A percentile compares a stretch with the other conserved stretches of the same genome.
Conservation (phyloP, 140 eudicot genomes). For the Stevia rebaudiana region DNA sequence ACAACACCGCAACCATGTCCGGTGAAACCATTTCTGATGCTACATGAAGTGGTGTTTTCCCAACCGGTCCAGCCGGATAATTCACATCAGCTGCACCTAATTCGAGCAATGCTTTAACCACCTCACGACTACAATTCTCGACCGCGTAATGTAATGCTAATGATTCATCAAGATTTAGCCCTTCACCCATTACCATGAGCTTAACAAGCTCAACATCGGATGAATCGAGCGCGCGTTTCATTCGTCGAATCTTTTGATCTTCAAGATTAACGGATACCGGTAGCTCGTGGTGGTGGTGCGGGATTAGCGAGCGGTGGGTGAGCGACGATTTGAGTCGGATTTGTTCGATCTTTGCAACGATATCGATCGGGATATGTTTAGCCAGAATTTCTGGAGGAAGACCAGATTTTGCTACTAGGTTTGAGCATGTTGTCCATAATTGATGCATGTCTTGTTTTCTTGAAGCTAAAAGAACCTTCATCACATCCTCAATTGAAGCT, state of each 20-base stretch:
- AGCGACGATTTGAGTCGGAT: constrained; percentile 79
- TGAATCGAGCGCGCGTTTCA: constrained; percentile 95
- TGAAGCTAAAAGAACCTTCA: constrained; percentile 93
- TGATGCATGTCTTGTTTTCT: constrained; percentile 98
- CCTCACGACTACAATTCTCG: constrained; percentile 82
- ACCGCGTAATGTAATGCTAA: constrained; percentile 87
- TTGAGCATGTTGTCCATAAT: constrained; percentile 91
- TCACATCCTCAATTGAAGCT: constrained; percentile 97
- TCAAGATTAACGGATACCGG: constrained; percentile 53
- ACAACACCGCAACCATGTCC: constrained; percentile 91
- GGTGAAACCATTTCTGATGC: constrained; percentile 99
- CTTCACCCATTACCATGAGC: constrained; percentile 99
- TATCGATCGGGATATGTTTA: constrained; percentile 79
- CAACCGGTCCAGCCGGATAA: constrained; percentile 85
- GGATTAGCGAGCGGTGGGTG: constrained; percentile 49
- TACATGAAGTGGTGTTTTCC: constrained; percentile 82
- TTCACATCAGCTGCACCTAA: constrained; percentile 95
- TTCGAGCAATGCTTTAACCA: constrained; percentile 83
- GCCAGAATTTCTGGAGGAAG: constrained; percentile 91
- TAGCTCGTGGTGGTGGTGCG: constrained; percentile 51
- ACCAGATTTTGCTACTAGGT: constrained; percentile 89
- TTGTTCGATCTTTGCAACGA: constrained; percentile 75
- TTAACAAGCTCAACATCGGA: constrained; percentile 95
- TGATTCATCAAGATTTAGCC: constrained; percentile 81
- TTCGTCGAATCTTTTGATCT: constrained; percentile 83